Percentiles rank a stretch among this genome's conserved stretches.
These are phyloP conservation scores for Floccularia luteovirens DNA, from an alignment of 768 basidiomycete species.

Conservation along the genomic window DNA sequence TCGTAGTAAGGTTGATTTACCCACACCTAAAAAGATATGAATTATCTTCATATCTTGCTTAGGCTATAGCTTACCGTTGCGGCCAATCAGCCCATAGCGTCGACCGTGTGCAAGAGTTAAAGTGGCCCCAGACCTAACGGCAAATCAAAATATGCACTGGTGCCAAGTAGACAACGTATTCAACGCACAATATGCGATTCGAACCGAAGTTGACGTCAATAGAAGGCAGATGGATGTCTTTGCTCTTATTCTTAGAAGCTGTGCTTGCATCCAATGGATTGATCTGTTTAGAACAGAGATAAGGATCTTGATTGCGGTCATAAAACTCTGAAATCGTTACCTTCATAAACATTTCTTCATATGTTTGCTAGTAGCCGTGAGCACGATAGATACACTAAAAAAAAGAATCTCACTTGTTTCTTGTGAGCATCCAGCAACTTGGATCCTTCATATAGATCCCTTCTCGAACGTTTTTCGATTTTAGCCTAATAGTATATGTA, in stretches of 20 bases:
- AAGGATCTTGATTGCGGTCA: background rate
- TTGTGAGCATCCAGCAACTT: constrained; percentile 89
- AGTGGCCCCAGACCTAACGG: constrained; percentile 75
- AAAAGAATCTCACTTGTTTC: constrained; percentile 57
- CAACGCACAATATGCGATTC: constrained; percentile 76
- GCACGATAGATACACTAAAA: background rate
- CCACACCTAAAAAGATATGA: constrained; percentile 51
- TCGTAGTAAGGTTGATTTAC: constrained; percentile 93
- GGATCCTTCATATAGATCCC: constrained; percentile 93
- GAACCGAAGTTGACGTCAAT: constrained; percentile 97
- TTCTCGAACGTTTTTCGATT: constrained; percentile 89
- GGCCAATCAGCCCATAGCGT: constrained; percentile 87
- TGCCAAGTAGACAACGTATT: background rate
- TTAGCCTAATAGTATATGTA: constrained; percentile 59
- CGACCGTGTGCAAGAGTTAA: constrained; percentile 85
- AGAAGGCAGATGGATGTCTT: constrained; percentile 90
- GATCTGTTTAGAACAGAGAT: constrained; percentile 37
- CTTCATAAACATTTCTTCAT: constrained; percentile 99
- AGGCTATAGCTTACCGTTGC: constrained; percentile 48
- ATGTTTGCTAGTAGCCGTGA: constrained; percentile 63
- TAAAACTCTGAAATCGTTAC: constrained; percentile 21
- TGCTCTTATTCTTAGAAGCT: constrained; percentile 87
- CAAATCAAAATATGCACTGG: background rate
- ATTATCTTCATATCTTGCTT: background rate
- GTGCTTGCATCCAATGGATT: constrained; percentile 84